Evolutionary conservation across 106 monocot species (phyloP), one percentile per base, ranked within the genome.

Genomic region (Dactylorhiza incarnata): DNA sequence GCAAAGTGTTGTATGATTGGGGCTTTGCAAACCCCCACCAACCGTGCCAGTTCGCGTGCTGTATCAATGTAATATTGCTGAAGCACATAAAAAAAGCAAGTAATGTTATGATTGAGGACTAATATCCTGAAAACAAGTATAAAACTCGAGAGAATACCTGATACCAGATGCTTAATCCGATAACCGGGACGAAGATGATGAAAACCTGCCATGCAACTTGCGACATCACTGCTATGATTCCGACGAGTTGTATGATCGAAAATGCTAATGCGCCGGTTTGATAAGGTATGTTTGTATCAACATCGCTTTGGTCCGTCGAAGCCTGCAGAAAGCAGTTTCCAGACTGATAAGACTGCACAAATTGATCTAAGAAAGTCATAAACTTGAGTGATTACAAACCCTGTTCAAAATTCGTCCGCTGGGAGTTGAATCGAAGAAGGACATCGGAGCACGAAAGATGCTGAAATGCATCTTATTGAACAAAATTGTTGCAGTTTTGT

Each of bases 401-500:
- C 95, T 86, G 72, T 85, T 95, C 47, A 95, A 67, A 80, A 95
- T 95, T 3, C 92, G 88, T 0, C 92, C 92, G 49, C 86, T 95
- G 9, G 95, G 95, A 45, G 92, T 95, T 68, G 95, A 89, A 87
- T 95, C 92, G 69, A 96, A 97, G 80, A 91, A 97, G 29, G 93
- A 87, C 93, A 97, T 97, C 0, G 93, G 89, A 78, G 93, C 97
- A 52, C 89, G 87, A 9, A 69, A 69, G 16, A 69, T 69, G 15
- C 69, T 69, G 45, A 69, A 69, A 69, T 69, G 69, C 69, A 97
- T 94, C 71, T 91, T 89, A 76, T 94, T 76, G 59, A 94, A 97
- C 61, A 97, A 81, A 26, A 85, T 25, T 13, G 83, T 89, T 13
- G 97, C 91, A 23, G 89, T 97, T 73, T 91, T 87, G 69, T 78